Base-by-base conservation (phyloP, 2,329 filamentous ascomycete species). In the Colletotrichum gigasporum region DNA sequence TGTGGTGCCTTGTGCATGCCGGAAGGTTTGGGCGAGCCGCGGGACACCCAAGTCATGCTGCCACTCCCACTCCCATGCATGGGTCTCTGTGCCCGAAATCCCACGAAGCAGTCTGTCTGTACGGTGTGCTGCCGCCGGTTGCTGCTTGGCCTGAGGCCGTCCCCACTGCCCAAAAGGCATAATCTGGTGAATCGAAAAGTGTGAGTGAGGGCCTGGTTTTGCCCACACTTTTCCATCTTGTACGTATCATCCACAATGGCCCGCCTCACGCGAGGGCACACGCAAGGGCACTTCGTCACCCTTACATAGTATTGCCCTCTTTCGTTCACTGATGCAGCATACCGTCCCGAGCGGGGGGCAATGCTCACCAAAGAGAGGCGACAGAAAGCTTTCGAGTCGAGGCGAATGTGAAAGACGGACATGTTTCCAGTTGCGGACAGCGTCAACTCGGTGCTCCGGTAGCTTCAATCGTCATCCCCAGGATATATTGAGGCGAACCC, bases 21-120 rank as follows among this genome's bases (percentile, higher is more conserved):
- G 32, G 39, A 32, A 26, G 45, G 42, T 32, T 44, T 9, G 11
- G 20, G 30, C 24, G 20, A 30, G 45, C 24, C 24, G 18, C 26
- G 30, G 34, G 34, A 41, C 48, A 34, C 56, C 30, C 39, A 61
- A 34, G 54, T 30, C 47, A 51, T 54, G 28, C 34, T 44, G 9
- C 34, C 47, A 8, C 42, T 26, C 14, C 6, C 28, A 24, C 28
- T 28, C 14, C 20, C 42, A 44, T 37, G 28, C 41, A 61, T 54
- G 47, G 35, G 56, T 64, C 55, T 61, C 26, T 60, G 48, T 37
- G 37, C 47, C 48, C 47, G 10, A n/a, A 34, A 48, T 61, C 55
- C 48, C 41, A 54, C 48, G 61, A 45, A 60, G 55, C 32, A 32
- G 32, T 20, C 14, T 32, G 55, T 4, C n/a, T n/a, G n/a, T n/a